Conservation (phyloP, 176 grass and related monocot species). For the Elaeis guineensis region DNA sequence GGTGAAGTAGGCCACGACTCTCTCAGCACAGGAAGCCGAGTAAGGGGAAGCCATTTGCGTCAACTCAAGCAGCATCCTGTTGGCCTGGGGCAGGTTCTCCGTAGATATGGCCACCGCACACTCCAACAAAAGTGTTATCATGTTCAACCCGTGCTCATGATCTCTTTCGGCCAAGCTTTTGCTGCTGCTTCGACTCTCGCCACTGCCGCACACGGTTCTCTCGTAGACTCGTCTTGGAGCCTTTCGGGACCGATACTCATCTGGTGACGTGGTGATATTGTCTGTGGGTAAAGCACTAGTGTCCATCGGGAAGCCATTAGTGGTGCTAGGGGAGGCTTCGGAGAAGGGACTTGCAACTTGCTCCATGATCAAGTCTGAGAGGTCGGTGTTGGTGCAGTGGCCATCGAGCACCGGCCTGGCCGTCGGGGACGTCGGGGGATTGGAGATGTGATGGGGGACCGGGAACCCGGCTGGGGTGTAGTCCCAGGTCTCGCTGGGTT, state of each 20-base stretch:
- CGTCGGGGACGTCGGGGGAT: not conserved
- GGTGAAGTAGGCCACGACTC: conserved; percentile 59
- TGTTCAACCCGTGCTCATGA: conserved; percentile 28
- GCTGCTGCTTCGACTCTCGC: not conserved
- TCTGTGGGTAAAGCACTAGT: not conserved
- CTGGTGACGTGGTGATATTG: not conserved
- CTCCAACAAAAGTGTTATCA: conserved; percentile 52
- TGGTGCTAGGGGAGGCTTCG: not conserved
- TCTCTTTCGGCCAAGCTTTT: too few species aligned
- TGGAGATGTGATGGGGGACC: not conserved
- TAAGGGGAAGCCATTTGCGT: conserved; percentile 51
- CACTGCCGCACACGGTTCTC: not conserved
- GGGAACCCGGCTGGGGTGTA: not conserved
- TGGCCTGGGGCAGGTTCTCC: conserved; percentile 39
- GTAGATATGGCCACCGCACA: conserved; percentile 41
- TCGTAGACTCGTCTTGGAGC: not conserved
- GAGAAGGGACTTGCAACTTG: not conserved
- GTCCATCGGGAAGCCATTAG: not conserved
- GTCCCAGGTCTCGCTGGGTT: not conserved
- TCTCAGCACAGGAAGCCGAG: conserved; percentile 41
- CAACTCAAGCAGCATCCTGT: conserved; percentile 40
- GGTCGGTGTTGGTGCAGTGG: not conserved
- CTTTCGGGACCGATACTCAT: not conserved
- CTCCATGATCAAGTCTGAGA: not conserved
- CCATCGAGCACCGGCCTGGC: not conserved